A percentile compares a stretch with the other conserved stretches of the same genome.
These are phyloP conservation scores for Blastocystis sp. DNA, from an alignment of 352 stramenopile genomes.

Conservation along the genomic window DNA sequence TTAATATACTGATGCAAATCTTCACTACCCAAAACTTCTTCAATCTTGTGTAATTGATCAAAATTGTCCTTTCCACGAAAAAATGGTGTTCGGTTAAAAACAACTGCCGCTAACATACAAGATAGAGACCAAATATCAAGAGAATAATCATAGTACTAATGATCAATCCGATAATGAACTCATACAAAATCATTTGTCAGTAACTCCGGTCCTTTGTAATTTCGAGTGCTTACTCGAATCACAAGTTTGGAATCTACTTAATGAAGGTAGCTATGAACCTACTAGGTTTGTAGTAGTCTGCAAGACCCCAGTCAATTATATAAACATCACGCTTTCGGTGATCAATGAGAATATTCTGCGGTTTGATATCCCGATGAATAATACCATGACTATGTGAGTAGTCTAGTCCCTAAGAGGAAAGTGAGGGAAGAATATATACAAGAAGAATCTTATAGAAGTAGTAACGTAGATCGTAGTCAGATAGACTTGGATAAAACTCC, in stretches of 20 bases:
- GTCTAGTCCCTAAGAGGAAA: conserved; percentile 81
- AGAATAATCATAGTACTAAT: conserved; percentile 99
- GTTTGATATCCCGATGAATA: conserved; percentile 99
- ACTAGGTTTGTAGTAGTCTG: conserved; percentile 95
- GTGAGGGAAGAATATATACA: not conserved
- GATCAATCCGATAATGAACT: conserved; percentile 79
- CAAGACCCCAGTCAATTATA: conserved; percentile 97
- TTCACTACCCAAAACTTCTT: conserved; percentile 92
- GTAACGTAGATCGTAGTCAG: conserved; percentile 78
- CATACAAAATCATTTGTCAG: conserved; percentile 72
- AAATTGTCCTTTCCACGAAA: conserved; percentile 99
- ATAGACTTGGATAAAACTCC: not conserved
- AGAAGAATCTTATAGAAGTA: conserved; percentile 93
- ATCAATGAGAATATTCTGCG: conserved; percentile 99
- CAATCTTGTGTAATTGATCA: conserved; percentile 97
- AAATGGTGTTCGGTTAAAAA: conserved; percentile 98
- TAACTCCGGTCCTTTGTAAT: conserved; percentile 98
- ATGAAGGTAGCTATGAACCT: not conserved
- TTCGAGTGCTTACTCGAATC: conserved; percentile 92
- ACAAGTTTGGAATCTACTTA: conserved; percentile 74
- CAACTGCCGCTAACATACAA: conserved; percentile 90
- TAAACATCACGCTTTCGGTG: conserved; percentile 92
- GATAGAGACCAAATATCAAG: conserved; percentile 98
- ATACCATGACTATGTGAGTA: conserved; percentile 98
- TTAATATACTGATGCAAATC: conserved; percentile 97